Evolutionary conservation across 192 early-diverging fungal genomes (phyloP), one percentile per base, ranked within the genome.

Genomic region (Cladochytrium replicatum): DNA sequence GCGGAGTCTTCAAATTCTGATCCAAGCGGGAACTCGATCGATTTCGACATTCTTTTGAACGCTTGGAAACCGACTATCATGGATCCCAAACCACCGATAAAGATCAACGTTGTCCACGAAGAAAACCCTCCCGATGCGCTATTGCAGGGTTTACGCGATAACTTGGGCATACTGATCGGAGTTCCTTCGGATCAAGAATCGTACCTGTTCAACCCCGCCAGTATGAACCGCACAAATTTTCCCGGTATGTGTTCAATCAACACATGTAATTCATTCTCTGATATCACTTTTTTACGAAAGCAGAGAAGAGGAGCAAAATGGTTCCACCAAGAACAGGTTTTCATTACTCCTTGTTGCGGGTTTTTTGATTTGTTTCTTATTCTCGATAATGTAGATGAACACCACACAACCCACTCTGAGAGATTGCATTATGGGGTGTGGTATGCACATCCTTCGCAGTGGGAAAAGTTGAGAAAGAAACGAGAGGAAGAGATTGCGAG

Each of bases 21-120:
- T n/a, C n/a, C n/a, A n/a, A n/a, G n/a, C n/a, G n/a, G n/a, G n/a
- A n/a, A n/a, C n/a, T n/a, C n/a, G n/a, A n/a, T n/a, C n/a, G 69
- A 54, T 1, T 71, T 71, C 38, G 59, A 59, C n/a, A 49, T 71
- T 9, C 58, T 71, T 6, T 37, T 71, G 8, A 67, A 67, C 41
- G 69, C 69, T 8, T 67, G 64, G 32, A 68, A 67, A 46, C 69
- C 69, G 23, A 31, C 61, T 15, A 60, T 63, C n/a, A 28, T 60
- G 34, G 69, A 71, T 43, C 28, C 57, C 3, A 71, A 63, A 37
- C 61, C 62, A 6, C 30, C 50, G 13, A 40, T 63, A 27, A 53
- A 62, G 11, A 46, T 64, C 17, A 52, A 66, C 37, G 66, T 74
- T 24, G 48, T 59, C 23, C 56, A 62, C 15, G 71, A 74, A 31